phyloP scores from a whole-genome alignment of 768 basidiomycete species.

The Trametes cubensis region DNA sequence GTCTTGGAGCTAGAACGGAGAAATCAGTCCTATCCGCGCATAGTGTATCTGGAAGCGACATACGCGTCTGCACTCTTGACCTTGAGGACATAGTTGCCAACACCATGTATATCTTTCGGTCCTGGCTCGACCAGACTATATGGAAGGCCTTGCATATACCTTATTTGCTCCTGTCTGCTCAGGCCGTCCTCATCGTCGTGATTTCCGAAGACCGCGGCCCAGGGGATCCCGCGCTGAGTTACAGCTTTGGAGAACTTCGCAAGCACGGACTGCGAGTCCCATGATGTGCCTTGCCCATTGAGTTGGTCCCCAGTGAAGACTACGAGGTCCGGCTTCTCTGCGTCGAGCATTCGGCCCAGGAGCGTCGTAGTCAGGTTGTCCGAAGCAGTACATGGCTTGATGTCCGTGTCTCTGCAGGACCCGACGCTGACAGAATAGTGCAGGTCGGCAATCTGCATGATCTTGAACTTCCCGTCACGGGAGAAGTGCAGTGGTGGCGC shows the following conservation, averaged over 20 bases:
- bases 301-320: slow-evolving; percentile 94
- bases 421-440: slow-evolving; percentile 88
- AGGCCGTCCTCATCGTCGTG: slow-evolving; percentile 82
- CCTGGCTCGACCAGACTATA: slow-evolving; percentile 84
- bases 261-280: slow-evolving; percentile 86
- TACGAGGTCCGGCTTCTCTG: slow-evolving; percentile 87
- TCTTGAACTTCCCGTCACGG: slow-evolving; percentile 80
- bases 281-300: slow-evolving; percentile 87
- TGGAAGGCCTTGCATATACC: slow-evolving; percentile 75
- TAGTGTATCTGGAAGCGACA: slow-evolving; percentile 37
- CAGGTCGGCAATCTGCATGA: slow-evolving; percentile 90
- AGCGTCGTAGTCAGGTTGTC: slow-evolving; percentile 82
- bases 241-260: slow-evolving; percentile 86
- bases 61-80: slow-evolving; percentile 83
- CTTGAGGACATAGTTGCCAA: slow-evolving; percentile 90
- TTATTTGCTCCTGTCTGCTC: slow-evolving; percentile 64
- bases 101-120: slow-evolving; percentile 83
- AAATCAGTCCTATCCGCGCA: background rate
- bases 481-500: slow-evolving; percentile 85
- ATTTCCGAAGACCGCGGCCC: slow-evolving; percentile 94
- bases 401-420: slow-evolving; percentile 69
- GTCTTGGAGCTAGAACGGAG: slow-evolving; percentile 67
- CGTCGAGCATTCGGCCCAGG: slow-evolving; percentile 68
- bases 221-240: slow-evolving; percentile 76
- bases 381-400: slow-evolving; percentile 56